These are phyloP conservation scores for Candida odintsovae DNA, from an alignment of 805 yeast genomes.

Conservation along the genomic window DNA sequence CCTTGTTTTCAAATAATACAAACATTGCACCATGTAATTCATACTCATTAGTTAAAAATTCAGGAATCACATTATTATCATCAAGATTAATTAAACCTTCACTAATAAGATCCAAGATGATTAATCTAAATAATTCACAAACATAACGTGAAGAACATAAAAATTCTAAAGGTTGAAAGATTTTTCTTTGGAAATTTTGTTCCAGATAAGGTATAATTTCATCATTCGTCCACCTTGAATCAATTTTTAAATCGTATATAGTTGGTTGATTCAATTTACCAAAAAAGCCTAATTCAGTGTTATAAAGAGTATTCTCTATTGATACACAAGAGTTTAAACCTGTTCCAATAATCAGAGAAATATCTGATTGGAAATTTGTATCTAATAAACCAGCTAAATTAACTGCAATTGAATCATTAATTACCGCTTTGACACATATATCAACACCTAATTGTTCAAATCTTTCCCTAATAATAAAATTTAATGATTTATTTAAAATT, in stretches of 20 bases:
- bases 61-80: constrained; percentile 1
- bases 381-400: constrained; percentile 43
- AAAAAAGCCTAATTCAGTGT: constrained; percentile 53
- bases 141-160: constrained; percentile 52
- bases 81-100: neutral
- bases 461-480: constrained; percentile 32
- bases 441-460: constrained; percentile 23
- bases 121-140: constrained; percentile 45
- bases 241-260: constrained; percentile 35
- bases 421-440: constrained; percentile 38
- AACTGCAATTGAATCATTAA: constrained; percentile 66
- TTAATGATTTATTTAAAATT: constrained; percentile 35
- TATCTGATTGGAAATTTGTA: constrained; percentile 25
- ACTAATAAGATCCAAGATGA: constrained; percentile 27
- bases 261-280: constrained; percentile 36
- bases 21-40: constrained; percentile 12
- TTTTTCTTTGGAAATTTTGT: constrained; percentile 14
- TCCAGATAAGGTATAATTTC: neutral
- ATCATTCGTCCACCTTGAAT: constrained; percentile 22
- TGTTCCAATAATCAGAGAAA: constrained; percentile 65
- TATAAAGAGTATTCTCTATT: constrained; percentile 29
- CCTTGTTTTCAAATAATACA: constrained; percentile 1
- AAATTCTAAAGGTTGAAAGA: constrained; percentile 54
- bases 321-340: constrained; percentile 52
- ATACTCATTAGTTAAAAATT: neutral